phyloP scores from a whole-genome alignment of 805 yeast species.

The Saccharomycopsis schoenii region DNA sequence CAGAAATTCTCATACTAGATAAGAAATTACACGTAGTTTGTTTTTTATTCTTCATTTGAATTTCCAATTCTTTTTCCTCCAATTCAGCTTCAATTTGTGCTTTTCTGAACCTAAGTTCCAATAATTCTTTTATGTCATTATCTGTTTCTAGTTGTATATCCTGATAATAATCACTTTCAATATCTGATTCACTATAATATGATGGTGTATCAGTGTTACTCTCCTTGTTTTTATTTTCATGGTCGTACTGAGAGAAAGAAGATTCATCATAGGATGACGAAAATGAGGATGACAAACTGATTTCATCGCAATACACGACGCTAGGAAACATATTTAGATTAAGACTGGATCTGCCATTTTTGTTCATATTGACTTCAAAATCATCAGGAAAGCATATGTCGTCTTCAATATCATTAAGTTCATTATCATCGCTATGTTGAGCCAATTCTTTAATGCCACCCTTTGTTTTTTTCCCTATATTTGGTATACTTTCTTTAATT shows the following conservation, averaged over 20 bases:
- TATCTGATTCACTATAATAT: conserved; percentile 16
- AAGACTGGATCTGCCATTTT: not conserved
- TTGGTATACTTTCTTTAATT: not conserved
- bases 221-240: conserved; percentile 1
- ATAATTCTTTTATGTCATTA: conserved; percentile 14
- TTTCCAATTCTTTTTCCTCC: conserved; percentile 16
- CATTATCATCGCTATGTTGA: not conserved
- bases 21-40: not conserved
- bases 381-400: conserved; percentile 18
- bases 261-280: conserved; percentile 5
- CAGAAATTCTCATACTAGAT: conserved; percentile 8
- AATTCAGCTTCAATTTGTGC: conserved; percentile 15
- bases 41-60: conserved; percentile 1
- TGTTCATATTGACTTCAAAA: conserved; percentile 3
- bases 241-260: conserved; percentile 8
- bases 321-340: not conserved
- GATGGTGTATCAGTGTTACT: conserved; percentile 9
- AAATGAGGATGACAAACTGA: not conserved
- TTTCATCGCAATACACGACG: not conserved
- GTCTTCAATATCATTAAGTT: conserved; percentile 11
- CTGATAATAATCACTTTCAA: conserved; percentile 15
- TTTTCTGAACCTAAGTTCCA: conserved; percentile 11
- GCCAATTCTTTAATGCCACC: not conserved
- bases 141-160: conserved; percentile 13
- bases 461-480: not conserved